phyloP scores from a whole-genome alignment of 2,329 filamentous ascomycete species.

The Diaporthe helianthi region DNA sequence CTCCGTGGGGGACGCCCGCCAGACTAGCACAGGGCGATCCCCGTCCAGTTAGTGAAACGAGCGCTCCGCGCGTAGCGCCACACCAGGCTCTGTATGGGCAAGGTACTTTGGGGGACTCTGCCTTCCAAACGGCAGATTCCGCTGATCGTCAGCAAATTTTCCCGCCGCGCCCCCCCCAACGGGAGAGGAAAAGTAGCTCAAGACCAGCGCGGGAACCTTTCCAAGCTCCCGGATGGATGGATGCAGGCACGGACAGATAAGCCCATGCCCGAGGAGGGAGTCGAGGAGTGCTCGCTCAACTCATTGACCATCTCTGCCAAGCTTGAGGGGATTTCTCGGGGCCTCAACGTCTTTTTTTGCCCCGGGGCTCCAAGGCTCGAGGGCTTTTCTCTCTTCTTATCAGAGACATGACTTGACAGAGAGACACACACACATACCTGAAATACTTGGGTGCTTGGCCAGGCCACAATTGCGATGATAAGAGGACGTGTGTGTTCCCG shows the following conservation, averaged over 20 bases:
- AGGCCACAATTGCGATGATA: slow-evolving; percentile 30
- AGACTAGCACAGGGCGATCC: background rate
- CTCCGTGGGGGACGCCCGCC: slow-evolving; percentile 9
- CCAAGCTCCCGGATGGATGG: slow-evolving; percentile 16
- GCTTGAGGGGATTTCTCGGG: slow-evolving; percentile 19
- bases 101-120: slow-evolving; percentile 1
- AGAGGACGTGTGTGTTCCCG: slow-evolving; percentile 30
- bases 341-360: background rate
- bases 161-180: slow-evolving; percentile 6
- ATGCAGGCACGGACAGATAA: slow-evolving; percentile 12
- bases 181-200: background rate
- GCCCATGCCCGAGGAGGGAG: slow-evolving; percentile 4
- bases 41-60: slow-evolving; percentile 1
- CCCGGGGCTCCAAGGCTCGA: too few relatives aligned
- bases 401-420: slow-evolving; percentile 1
- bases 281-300: background rate
- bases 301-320: slow-evolving; percentile 1
- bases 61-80: background rate
- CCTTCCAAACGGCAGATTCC: slow-evolving; percentile 18
- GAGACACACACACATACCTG: background rate
- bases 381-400: background rate
- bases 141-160: slow-evolving; percentile 21
- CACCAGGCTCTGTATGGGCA: background rate
- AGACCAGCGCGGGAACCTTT: background rate
- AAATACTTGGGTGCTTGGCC: background rate